These are phyloP conservation scores for Epicoccum nigrum DNA, from an alignment of 2,329 filamentous ascomycete genomes.

Conservation along the genomic window DNA sequence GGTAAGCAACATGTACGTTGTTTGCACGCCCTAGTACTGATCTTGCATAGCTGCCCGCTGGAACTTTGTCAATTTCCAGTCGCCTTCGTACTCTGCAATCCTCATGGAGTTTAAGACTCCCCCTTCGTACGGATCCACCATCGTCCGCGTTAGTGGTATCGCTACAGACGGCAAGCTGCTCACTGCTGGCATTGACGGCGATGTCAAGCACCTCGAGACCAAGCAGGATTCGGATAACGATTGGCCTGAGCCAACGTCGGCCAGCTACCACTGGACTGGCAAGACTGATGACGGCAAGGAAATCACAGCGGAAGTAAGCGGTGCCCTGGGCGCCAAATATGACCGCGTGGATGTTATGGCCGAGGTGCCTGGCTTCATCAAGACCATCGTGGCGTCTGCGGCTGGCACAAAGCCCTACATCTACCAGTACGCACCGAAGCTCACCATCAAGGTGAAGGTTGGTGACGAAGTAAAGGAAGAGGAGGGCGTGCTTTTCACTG, in stretches of 20 bases:
- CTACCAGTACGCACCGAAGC: conserved; percentile 83
- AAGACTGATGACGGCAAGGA: conserved; percentile 76
- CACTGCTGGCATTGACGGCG: conserved; percentile 69
- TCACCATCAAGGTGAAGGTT: conserved; percentile 81
- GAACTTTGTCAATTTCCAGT: conserved; percentile 94
- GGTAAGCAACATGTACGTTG: conserved; percentile 54
- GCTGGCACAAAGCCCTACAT: conserved; percentile 97
- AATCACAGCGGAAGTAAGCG: conserved; percentile 72
- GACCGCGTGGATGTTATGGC: conserved; percentile 96
- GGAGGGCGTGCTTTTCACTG: conserved; percentile 78
- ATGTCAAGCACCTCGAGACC: conserved; percentile 70
- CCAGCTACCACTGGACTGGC: conserved; percentile 79
- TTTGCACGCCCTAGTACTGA: conserved; percentile 19
- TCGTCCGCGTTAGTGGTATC: conserved; percentile 82
- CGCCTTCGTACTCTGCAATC: conserved; percentile 81
- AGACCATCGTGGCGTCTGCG: conserved; percentile 86
- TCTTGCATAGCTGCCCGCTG: conserved; percentile 70
- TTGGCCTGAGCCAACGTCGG: conserved; percentile 84
- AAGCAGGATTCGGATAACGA: conserved; percentile 77
- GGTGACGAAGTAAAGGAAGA: conserved; percentile 80
- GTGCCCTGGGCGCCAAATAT: conserved; percentile 68
- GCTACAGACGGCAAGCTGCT: conserved; percentile 82
- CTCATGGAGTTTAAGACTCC: conserved; percentile 98
- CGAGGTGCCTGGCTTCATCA: conserved; percentile 93
- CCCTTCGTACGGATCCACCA: conserved; percentile 85